phyloP scores from a whole-genome alignment of 148 eudicot species.

The Fagopyrum homotropicum region DNA sequence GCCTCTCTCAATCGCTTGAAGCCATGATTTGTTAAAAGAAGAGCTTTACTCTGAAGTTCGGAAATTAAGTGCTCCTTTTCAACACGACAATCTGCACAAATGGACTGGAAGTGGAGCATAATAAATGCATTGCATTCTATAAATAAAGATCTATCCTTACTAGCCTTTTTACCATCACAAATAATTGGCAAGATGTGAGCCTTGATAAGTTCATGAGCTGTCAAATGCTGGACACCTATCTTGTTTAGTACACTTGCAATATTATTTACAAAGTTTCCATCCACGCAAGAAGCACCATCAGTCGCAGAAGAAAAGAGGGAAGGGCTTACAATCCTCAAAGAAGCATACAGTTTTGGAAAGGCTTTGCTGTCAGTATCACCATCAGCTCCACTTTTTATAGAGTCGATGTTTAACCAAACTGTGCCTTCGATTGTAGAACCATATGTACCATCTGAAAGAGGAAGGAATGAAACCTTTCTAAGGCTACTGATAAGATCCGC shows the following conservation, averaged over 20 bases:
- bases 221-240: constrained; percentile 73
- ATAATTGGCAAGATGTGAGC: constrained; percentile 70
- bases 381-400: constrained; percentile 26
- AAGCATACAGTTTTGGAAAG: constrained; percentile 59
- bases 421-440: constrained; percentile 62
- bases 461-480: constrained; percentile 65
- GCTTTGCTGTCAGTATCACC: constrained; percentile 34
- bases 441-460: constrained; percentile 74
- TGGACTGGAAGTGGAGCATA: constrained; percentile 76
- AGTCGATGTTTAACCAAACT: constrained; percentile 73
- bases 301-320: constrained; percentile 51
- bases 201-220: constrained; percentile 79
- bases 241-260: constrained; percentile 52
- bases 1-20: constrained; percentile 49
- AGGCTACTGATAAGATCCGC: constrained; percentile 39
- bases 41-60: constrained; percentile 52
- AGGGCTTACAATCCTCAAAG: constrained; percentile 66
- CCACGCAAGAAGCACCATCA: constrained; percentile 21
- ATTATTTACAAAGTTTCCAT: constrained; percentile 29
- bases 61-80: constrained; percentile 59
- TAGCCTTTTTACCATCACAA: constrained; percentile 28
- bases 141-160: constrained; percentile 36
- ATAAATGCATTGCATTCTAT: constrained; percentile 63
- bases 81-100: constrained; percentile 51
- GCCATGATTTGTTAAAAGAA: constrained; percentile 73